These are phyloP conservation scores for Alternaria incomplexa DNA, from an alignment of 2,329 filamentous ascomycete genomes.

Conservation along the genomic window DNA sequence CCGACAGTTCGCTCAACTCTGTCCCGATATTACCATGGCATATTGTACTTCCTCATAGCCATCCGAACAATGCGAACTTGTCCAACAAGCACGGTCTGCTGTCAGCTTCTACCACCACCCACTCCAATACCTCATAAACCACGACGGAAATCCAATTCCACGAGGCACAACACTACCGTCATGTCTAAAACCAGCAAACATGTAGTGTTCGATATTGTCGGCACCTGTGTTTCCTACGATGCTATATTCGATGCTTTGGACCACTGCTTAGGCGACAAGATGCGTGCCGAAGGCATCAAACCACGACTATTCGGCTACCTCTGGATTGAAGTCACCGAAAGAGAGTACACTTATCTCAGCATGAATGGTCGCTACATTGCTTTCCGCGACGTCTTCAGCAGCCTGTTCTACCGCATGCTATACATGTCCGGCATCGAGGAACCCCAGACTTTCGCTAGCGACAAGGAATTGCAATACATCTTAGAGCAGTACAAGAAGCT, in stretches of 20 bases:
- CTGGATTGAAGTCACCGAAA: background rate
- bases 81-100: background rate
- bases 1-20: background rate
- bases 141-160: background rate
- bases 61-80: background rate
- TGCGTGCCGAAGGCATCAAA: background rate
- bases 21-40: background rate
- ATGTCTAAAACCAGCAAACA: background rate
- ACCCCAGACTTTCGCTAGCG: background rate
- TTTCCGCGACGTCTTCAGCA: background rate
- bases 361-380: background rate
- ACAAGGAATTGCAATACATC: background rate
- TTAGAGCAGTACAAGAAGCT: background rate
- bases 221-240: background rate
- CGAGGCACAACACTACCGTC: background rate
- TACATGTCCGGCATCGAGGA: background rate
- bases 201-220: background rate
- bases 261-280: background rate
- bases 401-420: background rate
- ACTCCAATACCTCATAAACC: background rate
- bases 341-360: background rate
- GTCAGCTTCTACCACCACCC: background rate
- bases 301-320: background rate
- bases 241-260: background rate
- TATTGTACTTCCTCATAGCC: background rate